phyloP scores from a whole-genome alignment of 352 stramenopile genomes.

The Sclerospora graminicola region DNA sequence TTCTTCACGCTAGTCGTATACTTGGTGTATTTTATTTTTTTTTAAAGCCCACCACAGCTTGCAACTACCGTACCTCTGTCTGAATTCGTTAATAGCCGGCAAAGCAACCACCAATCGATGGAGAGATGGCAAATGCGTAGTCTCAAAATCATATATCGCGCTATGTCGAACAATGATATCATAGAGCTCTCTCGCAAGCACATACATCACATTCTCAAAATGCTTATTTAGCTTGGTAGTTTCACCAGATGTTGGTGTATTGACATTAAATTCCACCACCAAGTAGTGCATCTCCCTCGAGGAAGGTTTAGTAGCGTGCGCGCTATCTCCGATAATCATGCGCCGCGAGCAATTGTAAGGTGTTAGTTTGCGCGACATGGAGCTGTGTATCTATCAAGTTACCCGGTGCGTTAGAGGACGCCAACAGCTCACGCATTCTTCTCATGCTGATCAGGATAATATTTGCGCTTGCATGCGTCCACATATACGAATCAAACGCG shows the following conservation, averaged over 20 bases:
- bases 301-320: slow-evolving; percentile 51
- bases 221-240: slow-evolving; percentile 65
- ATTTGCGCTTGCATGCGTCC: slow-evolving; percentile 59
- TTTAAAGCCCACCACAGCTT: neutral
- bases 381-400: slow-evolving; percentile 65
- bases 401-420: slow-evolving; percentile 61
- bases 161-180: slow-evolving; percentile 54
- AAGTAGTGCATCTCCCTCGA: slow-evolving; percentile 62
- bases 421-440: slow-evolving; percentile 64
- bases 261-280: slow-evolving; percentile 67
- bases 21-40: too few relatives aligned
- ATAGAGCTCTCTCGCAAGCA: slow-evolving; percentile 60
- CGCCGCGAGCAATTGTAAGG: slow-evolving; percentile 45
- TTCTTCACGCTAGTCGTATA: slow-evolving; percentile 61
- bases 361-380: slow-evolving; percentile 46
- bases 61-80: slow-evolving; percentile 35
- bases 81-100: slow-evolving; percentile 60
- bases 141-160: slow-evolving; percentile 48
- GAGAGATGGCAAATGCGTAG: slow-evolving; percentile 67
- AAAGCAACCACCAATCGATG: slow-evolving; percentile 56
- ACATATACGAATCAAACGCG: slow-evolving; percentile 68
- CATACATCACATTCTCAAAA: slow-evolving; percentile 61
- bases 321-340: slow-evolving; percentile 48
- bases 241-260: slow-evolving; percentile 61
- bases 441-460: slow-evolving; percentile 50